Base-by-base conservation (phyloP, 805 yeast genomes). In the Crinitomyces ghanaensis region DNA sequence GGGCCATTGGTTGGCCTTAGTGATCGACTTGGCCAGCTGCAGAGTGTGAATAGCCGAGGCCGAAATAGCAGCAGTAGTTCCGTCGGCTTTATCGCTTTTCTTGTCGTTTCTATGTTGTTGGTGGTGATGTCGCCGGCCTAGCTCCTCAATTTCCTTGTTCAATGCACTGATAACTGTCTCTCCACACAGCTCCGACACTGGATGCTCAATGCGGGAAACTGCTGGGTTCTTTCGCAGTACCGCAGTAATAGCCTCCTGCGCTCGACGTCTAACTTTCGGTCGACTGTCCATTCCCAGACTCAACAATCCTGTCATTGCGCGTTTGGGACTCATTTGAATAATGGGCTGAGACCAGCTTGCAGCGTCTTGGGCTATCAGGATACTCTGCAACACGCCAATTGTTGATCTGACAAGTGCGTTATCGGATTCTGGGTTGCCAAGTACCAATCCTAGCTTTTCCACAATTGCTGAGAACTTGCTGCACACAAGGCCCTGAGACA, bases 191-290 rank as follows among this genome's bases (percentile, higher is more conserved):
- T 62, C 53, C n/a, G 85, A 65, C 5, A 83, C 93, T 25, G 82
- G 77, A 52, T 88, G 96, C 26, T 72, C 77, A 4, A 76, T 67
- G 9, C 76, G 66, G 6, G 93, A 88, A 7, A 85, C 80, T 7
- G 95, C 93, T 6, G 76, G 74, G 2, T 81, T 77, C 40, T 68
- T 68, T 2, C 59, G 43, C 39, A 91, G 60, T 19, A 91, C 62
- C 3, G 63, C 67, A 31, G 66, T 59, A n/a, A 91, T 67, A 2
- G 96, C 81, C 37, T 91, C 98, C 48, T 77, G 79, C 1, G 97
- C 94, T 63, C 96, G 77, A 69, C 80, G 83, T 55, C 98, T 74
- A 8, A 91, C 93, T 49, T 91, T 91, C 23, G 98, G 98, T 52
- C 97, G 72, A 29, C 80, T 78, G 56, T 91, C 96, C 27, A 82